Conservation (phyloP, 495 filamentous ascomycete genomes). For the Acidomyces sp. region DNA sequence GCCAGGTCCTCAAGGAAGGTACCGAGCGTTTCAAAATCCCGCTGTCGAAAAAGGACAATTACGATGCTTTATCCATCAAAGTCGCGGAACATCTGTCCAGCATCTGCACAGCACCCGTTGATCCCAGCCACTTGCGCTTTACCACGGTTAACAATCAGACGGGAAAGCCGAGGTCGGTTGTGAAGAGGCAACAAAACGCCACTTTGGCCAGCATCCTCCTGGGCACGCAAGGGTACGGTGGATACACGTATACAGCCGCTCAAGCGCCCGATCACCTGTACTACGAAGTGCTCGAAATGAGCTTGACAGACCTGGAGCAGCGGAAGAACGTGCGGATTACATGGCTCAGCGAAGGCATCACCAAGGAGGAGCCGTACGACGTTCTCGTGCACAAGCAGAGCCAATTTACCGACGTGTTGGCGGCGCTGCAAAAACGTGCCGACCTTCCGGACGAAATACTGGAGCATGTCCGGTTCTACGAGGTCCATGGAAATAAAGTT, state of each 20-base stretch:
- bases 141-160: constrained; percentile 63
- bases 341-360: constrained; percentile 77
- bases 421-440: constrained; percentile 46
- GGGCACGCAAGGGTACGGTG: constrained; percentile 44
- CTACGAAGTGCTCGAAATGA: constrained; percentile 89
- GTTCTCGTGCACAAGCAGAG: constrained; percentile 75
- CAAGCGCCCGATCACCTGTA: constrained; percentile 65
- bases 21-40: constrained; percentile 55
- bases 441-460: constrained; percentile 54
- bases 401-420: constrained; percentile 59
- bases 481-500: constrained; percentile 64
- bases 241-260: constrained; percentile 38
- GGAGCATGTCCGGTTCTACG: constrained; percentile 60
- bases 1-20: constrained; percentile 21
- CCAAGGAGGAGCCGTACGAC: constrained; percentile 74
- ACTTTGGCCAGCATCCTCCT: constrained; percentile 57
- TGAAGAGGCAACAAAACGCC: constrained; percentile 56
- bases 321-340: constrained; percentile 72
- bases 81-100: constrained; percentile 59
- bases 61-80: constrained; percentile 78
- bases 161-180: constrained; percentile 56
- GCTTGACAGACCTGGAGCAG: constrained; percentile 79
- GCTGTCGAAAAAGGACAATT: constrained; percentile 75
- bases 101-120: constrained; percentile 30
- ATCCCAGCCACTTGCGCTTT: constrained; percentile 75